Evolutionary conservation across 2,329 filamentous ascomycete species (phyloP).

Genomic region (Colletotrichum sansevieriae): DNA sequence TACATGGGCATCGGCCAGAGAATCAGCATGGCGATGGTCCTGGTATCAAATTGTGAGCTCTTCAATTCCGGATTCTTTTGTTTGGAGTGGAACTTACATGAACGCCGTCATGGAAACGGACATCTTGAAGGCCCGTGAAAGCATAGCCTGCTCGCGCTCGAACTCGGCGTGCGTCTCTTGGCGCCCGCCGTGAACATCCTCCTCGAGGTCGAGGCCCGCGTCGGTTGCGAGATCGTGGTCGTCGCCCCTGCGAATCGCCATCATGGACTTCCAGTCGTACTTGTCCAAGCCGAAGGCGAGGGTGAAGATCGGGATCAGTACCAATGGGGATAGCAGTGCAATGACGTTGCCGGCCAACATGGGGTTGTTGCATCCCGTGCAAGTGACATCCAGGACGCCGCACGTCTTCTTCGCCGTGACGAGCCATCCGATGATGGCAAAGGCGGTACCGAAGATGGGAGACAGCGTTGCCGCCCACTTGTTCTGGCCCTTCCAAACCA

Average conservation of each 20-base stretch:
- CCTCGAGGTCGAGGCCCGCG: conserved; percentile 75
- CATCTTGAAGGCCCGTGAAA: conserved; percentile 66
- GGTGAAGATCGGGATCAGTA: conserved; percentile 84
- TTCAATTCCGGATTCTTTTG: too few relatives aligned
- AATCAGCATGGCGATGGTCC: conserved; percentile 78
- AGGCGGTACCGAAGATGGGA: conserved; percentile 75
- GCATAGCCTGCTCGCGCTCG: conserved; percentile 60
- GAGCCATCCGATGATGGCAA: conserved; percentile 80
- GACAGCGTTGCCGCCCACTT: conserved; percentile 77
- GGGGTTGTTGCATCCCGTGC: conserved; percentile 85
- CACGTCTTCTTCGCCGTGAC: conserved; percentile 79
- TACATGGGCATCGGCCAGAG: conserved; percentile 97
- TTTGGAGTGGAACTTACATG: conserved; percentile 42
- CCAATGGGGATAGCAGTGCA: conserved; percentile 80
- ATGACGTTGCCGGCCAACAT: conserved; percentile 91
- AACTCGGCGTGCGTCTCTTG: conserved; percentile 53
- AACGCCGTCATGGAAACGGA: conserved; percentile 65
- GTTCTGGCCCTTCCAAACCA: conserved; percentile 86
- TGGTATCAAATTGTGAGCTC: not conserved
- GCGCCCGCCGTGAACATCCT: conserved; percentile 62
- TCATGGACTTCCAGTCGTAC: conserved; percentile 91
- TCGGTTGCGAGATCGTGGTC: conserved; percentile 78
- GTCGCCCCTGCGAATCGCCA: conserved; percentile 80
- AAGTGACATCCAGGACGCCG: conserved; percentile 76
- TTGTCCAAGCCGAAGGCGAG: conserved; percentile 70